These are phyloP conservation scores for Suhomyces maxii DNA, from an alignment of 1,139 yeast species.

Conservation along the genomic window DNA sequence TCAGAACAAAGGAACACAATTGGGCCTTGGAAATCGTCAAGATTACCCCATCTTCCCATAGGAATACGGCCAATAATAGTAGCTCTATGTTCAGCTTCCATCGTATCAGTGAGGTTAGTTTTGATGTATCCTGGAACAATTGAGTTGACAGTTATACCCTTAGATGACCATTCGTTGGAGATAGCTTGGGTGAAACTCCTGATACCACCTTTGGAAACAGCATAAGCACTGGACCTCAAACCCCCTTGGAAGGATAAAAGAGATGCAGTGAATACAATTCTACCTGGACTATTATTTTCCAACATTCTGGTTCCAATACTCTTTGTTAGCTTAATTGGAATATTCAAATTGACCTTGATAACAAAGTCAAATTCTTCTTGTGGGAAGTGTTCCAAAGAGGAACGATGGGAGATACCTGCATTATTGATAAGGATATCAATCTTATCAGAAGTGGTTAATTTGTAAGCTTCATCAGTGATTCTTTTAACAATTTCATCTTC, in stretches of 20 bases:
- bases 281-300: conserved; percentile 9
- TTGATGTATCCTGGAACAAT: conserved; percentile 3
- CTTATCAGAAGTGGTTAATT: conserved; percentile 20
- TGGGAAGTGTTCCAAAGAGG: conserved; percentile 35
- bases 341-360: conserved; percentile 48
- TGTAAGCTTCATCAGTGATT: conserved; percentile 9
- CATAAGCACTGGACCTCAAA: background rate
- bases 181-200: conserved; percentile 5
- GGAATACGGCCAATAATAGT: conserved; percentile 47
- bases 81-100: conserved; percentile 25
- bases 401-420: conserved; percentile 51
- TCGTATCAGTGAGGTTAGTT: conserved; percentile 3
- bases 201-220: conserved; percentile 3
- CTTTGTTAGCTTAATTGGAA: conserved; percentile 48
- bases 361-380: conserved; percentile 45
- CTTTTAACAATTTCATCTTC: conserved; percentile 16
- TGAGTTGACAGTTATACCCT: conserved; percentile 4
- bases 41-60: conserved; percentile 42
- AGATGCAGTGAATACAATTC: conserved; percentile 5
- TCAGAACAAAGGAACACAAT: conserved; percentile 49
- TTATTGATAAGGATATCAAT: conserved; percentile 56
- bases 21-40: conserved; percentile 49
- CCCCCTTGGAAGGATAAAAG: conserved; percentile 5
- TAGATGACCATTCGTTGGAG: conserved; percentile 5
- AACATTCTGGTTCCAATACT: conserved; percentile 48